Percentiles rank a stretch among this genome's conserved stretches.
Evolutionary conservation across 371 early-diverging fungal species (phyloP).

Genomic region (Syncephalis fuscata): DNA sequence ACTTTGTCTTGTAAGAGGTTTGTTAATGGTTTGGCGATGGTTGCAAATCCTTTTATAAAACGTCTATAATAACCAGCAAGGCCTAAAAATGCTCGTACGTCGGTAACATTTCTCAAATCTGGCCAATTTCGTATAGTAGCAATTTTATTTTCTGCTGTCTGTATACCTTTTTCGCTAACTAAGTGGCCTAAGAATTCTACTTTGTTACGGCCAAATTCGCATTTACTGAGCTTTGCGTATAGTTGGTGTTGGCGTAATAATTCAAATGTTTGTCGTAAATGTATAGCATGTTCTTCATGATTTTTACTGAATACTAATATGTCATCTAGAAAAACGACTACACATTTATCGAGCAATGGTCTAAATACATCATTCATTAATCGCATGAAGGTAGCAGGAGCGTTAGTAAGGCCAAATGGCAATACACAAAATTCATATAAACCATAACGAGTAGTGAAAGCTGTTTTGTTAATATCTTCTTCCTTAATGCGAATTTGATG

Average conservation of each 20-base stretch:
- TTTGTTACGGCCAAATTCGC: slow-evolving; percentile 9
- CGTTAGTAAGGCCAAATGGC: slow-evolving; percentile 19
- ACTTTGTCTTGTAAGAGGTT: slow-evolving; percentile 13
- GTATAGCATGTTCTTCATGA: slow-evolving; percentile 16
- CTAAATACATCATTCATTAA: slow-evolving; percentile 14
- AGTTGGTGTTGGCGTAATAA: slow-evolving; percentile 12
- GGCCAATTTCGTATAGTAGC: slow-evolving; percentile 5
- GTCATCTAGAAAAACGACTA: too few relatives aligned
- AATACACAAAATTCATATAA: slow-evolving; percentile 20
- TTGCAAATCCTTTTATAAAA: slow-evolving; percentile 14
- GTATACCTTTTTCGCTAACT: slow-evolving; percentile 12
- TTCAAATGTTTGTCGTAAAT: slow-evolving; percentile 15
- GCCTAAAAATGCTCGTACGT: slow-evolving; percentile 14
- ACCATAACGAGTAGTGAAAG: slow-evolving; percentile 23
- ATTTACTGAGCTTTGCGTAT: slow-evolving; percentile 19
- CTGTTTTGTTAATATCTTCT: slow-evolving; percentile 20
- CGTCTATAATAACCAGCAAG: slow-evolving; percentile 13
- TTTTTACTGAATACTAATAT: too few relatives aligned
- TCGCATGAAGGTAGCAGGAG: slow-evolving; percentile 18
- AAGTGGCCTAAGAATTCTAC: slow-evolving; percentile 18
- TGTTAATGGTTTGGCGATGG: slow-evolving; percentile 9
- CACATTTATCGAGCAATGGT: slow-evolving; percentile 10
- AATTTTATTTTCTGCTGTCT: slow-evolving; percentile 8
- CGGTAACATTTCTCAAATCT: slow-evolving; percentile 7
- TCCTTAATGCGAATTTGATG: slow-evolving; percentile 13